Evolutionary conservation across 164 flowering plant species (phyloP).

Genomic region (Magnolia kwangsiensis): DNA sequence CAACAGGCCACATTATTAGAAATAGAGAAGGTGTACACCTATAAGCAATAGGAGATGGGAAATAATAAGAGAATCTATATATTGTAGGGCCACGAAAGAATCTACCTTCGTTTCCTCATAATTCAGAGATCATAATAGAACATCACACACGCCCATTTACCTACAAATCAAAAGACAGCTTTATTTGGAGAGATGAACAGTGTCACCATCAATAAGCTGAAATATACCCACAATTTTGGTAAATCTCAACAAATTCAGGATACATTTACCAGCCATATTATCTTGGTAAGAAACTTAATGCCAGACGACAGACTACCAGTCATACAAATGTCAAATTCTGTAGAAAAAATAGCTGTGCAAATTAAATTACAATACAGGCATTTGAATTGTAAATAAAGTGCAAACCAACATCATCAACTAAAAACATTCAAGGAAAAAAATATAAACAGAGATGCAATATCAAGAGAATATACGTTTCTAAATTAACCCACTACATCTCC

Average conservation of each 20-base stretch:
- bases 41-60: constrained; percentile 21
- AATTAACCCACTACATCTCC: too few relatives aligned
- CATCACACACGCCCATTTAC: constrained; percentile 81
- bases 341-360: not conserved
- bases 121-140: constrained; percentile 93
- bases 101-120: constrained; percentile 92
- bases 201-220: constrained; percentile 54
- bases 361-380: not conserved
- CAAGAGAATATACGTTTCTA: not conserved
- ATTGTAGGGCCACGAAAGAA: constrained; percentile 67
- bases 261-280: constrained; percentile 17
- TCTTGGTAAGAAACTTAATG: constrained; percentile 8
- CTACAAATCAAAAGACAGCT: constrained; percentile 95
- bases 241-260: constrained; percentile 23
- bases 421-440: not conserved
- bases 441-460: not conserved
- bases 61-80: constrained; percentile 25
- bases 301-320: constrained; percentile 13
- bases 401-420: not conserved
- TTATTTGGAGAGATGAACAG: constrained; percentile 81
- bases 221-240: constrained; percentile 34
- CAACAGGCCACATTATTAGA: constrained; percentile 2
- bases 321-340: constrained; percentile 19
- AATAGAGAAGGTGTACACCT: constrained; percentile 8
- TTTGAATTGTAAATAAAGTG: not conserved